Evolutionary conservation across 352 stramenopile genomes (phyloP), one percentile per base, ranked within the genome.

Genomic region (Phytophthora nicotianae): DNA sequence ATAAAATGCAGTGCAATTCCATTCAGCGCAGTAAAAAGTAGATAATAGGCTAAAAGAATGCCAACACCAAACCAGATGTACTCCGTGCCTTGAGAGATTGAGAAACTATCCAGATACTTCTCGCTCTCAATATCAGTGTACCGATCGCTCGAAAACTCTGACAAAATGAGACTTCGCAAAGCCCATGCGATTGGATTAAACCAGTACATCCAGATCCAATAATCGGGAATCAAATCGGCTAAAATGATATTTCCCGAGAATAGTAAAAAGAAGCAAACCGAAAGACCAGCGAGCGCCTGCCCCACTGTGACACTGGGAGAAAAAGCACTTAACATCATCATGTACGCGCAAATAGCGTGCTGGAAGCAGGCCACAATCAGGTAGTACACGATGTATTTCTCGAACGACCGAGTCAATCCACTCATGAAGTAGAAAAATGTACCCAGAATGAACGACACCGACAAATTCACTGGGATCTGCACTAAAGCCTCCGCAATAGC

Each of bases 361-460:
- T 88, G 74, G 68, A 96, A 97, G 1, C 68, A 68, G 21, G 95
- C 69, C 13, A 97, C 65, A 43, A 96, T 79, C 1, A 82, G 49
- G 62, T 93, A 72, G 54, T 87, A 96, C 33, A 91, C 77, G 40
- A 97, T 76, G 64, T 86, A 96, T 58, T 86, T 86, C 35, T 74
- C 65, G 35, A 88, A 82, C 37, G 81, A 72, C 1, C 56, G 55
- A 11, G 71, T 81, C 27, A 97, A 62, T 2, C 91, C 91, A 58
- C 91, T 92, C 81, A 97, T 95, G 58, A 91, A 97, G 72, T 97
- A 97, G 66, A 88, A 88, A 61, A 85, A 79, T 17, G 90, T 79
- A 63, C 90, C 72, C 27, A 85, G 27, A 9, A 85, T 65, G 26
- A 85, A 74, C 9, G 73, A 74, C 0, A 88, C 90, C 0, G 77